phyloP scores from a whole-genome alignment of 768 basidiomycete genomes.

The Mycena vitilis region DNA sequence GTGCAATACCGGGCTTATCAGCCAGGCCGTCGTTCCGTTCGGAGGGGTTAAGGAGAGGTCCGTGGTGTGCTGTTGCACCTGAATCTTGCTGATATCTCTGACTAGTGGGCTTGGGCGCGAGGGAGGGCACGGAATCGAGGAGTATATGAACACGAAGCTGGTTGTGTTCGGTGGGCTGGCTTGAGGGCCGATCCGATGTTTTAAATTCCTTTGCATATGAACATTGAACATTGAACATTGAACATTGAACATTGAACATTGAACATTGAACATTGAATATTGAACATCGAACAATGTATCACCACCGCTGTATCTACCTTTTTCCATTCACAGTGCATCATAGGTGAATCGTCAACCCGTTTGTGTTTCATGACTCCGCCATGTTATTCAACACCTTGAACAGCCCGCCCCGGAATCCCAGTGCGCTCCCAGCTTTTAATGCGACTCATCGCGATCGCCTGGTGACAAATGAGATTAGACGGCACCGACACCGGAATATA shows the following conservation, averaged over 20 bases:
- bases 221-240: too few species aligned
- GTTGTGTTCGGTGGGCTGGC: constrained; percentile 83
- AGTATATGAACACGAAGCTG: constrained; percentile 86
- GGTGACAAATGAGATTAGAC: too few species aligned
- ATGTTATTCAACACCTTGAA: too few species aligned
- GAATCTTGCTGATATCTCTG: not conserved
- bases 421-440: too few species aligned
- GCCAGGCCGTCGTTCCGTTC: constrained; percentile 85
- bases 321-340: not conserved
- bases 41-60: constrained; percentile 90
- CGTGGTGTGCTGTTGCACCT: not conserved
- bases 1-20: constrained; percentile 83
- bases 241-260: too few species aligned
- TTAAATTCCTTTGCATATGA: not conserved
- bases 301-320: not conserved
- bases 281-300: constrained; percentile 7
- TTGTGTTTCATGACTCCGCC: too few species aligned
- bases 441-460: too few species aligned
- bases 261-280: too few species aligned
- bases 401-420: too few species aligned
- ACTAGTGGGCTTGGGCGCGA: constrained; percentile 74
- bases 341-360: too few species aligned
- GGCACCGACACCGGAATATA: too few species aligned
- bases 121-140: constrained; percentile 90
- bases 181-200: constrained; percentile 15